Evolutionary conservation across 441 rosid species (phyloP), one percentile per base, ranked within the genome.

Genomic region (Adansonia grandidieri): DNA sequence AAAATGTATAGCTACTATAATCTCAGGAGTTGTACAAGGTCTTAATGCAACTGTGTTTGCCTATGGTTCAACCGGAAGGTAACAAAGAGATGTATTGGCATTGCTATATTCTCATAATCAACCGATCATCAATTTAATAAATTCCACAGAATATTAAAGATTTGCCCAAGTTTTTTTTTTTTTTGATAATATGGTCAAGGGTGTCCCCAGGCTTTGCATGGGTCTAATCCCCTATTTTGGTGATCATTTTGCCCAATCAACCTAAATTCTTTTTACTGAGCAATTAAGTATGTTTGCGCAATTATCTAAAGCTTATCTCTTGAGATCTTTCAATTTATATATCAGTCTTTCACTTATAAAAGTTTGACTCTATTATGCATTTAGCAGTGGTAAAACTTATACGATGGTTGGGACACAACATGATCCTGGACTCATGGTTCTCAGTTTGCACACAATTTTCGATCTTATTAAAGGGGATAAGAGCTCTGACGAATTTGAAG

Each of bases 391-490:
- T 50, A 95, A 95, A 84, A 95, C 99, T 37, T 89, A 92, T 84
- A 92, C 99, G n/a, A 93, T 95, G 98, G 98, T 95, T 82, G 99
- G 99, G 80, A 89, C 87, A 42, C 78, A 80, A 76, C 84, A 86
- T 80, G 98, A 95, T 80, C 99, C 98, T 69, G 99, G 99, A 79
- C 93, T 95, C 79, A 95, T 95, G 99, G 96, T 95, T 88, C 95
- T 93, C 78, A 90, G 99, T 81, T 80, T 93, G 90, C 85, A 91
- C 79, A 91, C 95, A 8, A 86, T 95, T 32, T 95, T 95, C 80
- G 88, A 89, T 82, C 90, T 86, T 81, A 91, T 95, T 22, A 86
- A 86, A 82, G 83, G 81, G 82, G 92, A 90, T 69, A 89, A 86
- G 75, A 87, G 88, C 85, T 86, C 91, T n/a, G 92, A 92, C 79